phyloP scores from a whole-genome alignment of 345 rosid genomes.

The Populus alba region DNA sequence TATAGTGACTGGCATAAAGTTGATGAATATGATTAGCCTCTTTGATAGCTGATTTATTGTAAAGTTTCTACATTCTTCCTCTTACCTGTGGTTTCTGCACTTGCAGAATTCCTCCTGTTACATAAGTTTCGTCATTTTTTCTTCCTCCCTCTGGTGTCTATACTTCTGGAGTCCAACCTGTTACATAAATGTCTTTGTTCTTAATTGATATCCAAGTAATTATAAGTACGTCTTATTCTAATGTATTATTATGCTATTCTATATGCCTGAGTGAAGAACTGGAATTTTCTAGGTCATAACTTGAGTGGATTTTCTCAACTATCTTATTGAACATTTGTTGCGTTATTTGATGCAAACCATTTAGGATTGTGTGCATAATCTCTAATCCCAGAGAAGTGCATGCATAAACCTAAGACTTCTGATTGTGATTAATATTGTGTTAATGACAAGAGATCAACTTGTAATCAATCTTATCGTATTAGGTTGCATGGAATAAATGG shows the following conservation, averaged over 20 bases:
- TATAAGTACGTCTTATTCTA: neutral
- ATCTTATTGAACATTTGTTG: neutral
- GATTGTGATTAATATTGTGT: neutral
- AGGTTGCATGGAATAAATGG: neutral
- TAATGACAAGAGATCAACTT: neutral
- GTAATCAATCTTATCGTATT: neutral
- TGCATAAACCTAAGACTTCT: neutral
- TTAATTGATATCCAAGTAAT: conserved; percentile 10
- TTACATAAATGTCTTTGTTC: conserved; percentile 3
- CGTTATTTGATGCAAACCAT: neutral
- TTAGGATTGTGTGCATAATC: neutral
- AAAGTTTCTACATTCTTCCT: conserved; percentile 23
- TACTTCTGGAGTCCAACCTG: conserved; percentile 15
- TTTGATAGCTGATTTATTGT: conserved; percentile 31
- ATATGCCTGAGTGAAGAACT: neutral
- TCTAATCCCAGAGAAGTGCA: neutral
- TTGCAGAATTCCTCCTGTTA: neutral
- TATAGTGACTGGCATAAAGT: conserved; percentile 64
- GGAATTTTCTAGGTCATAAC: neutral
- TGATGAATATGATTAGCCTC: conserved; percentile 51
- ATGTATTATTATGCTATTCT: neutral
- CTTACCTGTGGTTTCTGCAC: neutral
- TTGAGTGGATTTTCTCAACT: neutral
- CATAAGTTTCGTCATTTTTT: neutral
- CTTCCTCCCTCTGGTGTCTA: neutral